A percentile compares a stretch with the other conserved stretches of the same genome.
phyloP scores from a whole-genome alignment of 495 filamentous ascomycete species.

The Aspergillus taichungensis region DNA sequence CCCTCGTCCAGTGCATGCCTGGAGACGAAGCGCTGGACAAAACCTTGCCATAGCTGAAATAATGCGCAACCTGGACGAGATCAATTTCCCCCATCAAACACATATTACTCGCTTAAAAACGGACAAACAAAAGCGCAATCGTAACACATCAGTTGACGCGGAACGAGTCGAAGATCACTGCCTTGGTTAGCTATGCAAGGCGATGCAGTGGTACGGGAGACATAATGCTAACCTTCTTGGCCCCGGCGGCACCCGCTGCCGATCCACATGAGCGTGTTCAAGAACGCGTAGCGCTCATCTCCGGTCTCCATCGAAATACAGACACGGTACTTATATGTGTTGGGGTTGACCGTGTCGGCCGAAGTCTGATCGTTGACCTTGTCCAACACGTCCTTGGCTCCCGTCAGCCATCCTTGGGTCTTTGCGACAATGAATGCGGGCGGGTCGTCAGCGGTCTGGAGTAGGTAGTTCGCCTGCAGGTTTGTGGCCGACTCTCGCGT shows the following conservation, averaged over 20 bases:
- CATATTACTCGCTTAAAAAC: conserved; percentile 33
- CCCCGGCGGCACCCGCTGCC: conserved; percentile 50
- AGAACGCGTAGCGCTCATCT: conserved; percentile 51
- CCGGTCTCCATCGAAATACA: conserved; percentile 52
- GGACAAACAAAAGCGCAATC: conserved; percentile 20
- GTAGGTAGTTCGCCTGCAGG: conserved; percentile 44
- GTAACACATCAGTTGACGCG: conserved; percentile 31
- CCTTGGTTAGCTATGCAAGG: conserved; percentile 7
- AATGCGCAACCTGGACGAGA: conserved; percentile 5
- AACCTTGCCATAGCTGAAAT: conserved; percentile 5
- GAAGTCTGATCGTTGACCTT: conserved; percentile 44
- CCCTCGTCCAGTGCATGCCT: too few relatives aligned
- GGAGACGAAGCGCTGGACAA: background rate
- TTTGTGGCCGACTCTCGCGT: conserved; percentile 46
- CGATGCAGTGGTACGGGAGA: background rate
- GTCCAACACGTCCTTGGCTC: conserved; percentile 48
- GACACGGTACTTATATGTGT: conserved; percentile 48
- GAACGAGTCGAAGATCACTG: conserved; percentile 42
- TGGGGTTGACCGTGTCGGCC: conserved; percentile 45
- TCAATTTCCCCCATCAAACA: conserved; percentile 22
- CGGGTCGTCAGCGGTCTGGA: conserved; percentile 50
- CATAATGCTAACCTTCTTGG: conserved; percentile 38
- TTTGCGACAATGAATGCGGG: conserved; percentile 53
- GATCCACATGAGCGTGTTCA: conserved; percentile 56
- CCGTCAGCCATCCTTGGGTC: conserved; percentile 48